Base-by-base conservation (phyloP, 140 eudicot genomes). In the Cichorium intybus region DNA sequence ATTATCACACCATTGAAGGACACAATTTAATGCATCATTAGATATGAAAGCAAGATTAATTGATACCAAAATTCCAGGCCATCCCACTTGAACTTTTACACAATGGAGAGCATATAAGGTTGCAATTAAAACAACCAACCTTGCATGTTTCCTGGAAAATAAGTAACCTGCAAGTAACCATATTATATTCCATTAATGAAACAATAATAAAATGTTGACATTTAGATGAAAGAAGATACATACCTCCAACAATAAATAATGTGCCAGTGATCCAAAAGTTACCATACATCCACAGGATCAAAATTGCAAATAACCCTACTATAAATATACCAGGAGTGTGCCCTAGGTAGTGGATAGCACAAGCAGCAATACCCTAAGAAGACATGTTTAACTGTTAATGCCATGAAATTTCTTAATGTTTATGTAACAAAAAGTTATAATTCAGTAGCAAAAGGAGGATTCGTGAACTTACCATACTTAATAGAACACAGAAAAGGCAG, bases 211-310 rank as follows among this genome's bases (percentile, higher is more conserved):
- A 17, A 49, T 33, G n/a, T 9, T 6, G 17, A 34, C 31, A 18
- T 26, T 23, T 31, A 31, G 49, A 11, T 5, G 26, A 41, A 58
- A 33, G n/a, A 50, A 6, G 35, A 31, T 54, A 54, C 84, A 7
- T 84, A 90, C 95, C 99, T 77, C 97, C 99, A 66, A 88, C 93
- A 37, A 93, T 71, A 69, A 93, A 88, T 76, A 93, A 84, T 73
- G 87, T 69, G 33, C 99, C 99, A 46, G 85, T 84, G 66, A 93
- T 86, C 95, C 97, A 93, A 85, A 88, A 83, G 90, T 93, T 88
- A 41, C 97, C 99, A 78, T 85, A 93, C 97, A 88, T 83, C 99
- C 99, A 93, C 27, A 93, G 61, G 74, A 93, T 71, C 68, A 93
- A 48, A 75, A 93, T 93, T 61, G 95, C 88, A 78, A 82, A 80